Evolutionary conservation across 2,329 filamentous ascomycete species (phyloP).

Genomic region (Corinectria fuckeliana): DNA sequence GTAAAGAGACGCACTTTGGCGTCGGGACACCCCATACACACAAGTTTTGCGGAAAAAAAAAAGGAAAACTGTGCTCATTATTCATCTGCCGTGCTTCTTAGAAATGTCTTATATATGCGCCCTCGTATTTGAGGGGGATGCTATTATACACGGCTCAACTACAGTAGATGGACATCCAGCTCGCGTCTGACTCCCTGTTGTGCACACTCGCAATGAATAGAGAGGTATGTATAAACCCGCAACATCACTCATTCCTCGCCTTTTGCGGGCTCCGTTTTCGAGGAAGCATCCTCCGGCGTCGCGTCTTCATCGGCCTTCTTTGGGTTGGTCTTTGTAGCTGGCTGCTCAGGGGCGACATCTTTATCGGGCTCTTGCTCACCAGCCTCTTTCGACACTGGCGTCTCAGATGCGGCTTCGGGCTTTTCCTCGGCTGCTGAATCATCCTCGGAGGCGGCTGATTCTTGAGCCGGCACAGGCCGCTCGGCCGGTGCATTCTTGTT

Average conservation of each 20-base stretch:
- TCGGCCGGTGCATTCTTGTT: conserved; percentile 8
- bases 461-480: conserved; percentile 8
- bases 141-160: conserved; percentile 17
- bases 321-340: conserved; percentile 9
- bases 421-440: conserved; percentile 1
- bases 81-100: conserved; percentile 5
- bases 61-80: conserved; percentile 4
- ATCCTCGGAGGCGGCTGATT: conserved; percentile 20
- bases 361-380: conserved; percentile 4
- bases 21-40: not conserved
- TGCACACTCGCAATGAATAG: conserved; percentile 3
- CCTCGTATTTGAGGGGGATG: conserved; percentile 8
- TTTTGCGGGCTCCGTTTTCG: conserved; percentile 15
- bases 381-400: conserved; percentile 1
- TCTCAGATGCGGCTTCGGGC: conserved; percentile 1
- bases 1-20: not conserved
- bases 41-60: not conserved
- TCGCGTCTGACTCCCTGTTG: not conserved
- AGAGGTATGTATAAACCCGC: conserved; percentile 3
- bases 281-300: not conserved
- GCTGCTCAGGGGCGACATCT: not conserved
- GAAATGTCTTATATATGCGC: not conserved
- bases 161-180: not conserved
- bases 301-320: conserved; percentile 16
- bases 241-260: conserved; percentile 23